Conservation (phyloP, 805 yeast species). For the Pichia paraexigua region DNA sequence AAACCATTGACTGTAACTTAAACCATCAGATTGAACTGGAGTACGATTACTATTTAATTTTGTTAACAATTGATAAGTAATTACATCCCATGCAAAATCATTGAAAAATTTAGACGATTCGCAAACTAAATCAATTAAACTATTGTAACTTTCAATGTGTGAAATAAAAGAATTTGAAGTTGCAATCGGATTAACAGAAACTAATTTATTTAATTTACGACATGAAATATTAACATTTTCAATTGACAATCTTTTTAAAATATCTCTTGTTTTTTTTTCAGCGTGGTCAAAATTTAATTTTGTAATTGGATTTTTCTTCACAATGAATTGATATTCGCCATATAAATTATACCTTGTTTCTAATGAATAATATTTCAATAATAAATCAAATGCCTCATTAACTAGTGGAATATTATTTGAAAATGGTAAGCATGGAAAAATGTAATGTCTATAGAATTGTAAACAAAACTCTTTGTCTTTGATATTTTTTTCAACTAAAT, state of each 20-base stretch:
- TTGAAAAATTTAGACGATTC: constrained; percentile 72
- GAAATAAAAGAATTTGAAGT: constrained; percentile 62
- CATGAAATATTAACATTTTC: constrained; percentile 70
- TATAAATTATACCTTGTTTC: constrained; percentile 69
- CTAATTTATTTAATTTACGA: constrained; percentile 61
- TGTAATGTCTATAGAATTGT: constrained; percentile 51
- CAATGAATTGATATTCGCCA: constrained; percentile 61
- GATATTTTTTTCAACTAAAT: not conserved
- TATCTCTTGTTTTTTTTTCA: constrained; percentile 70
- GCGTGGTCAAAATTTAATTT: constrained; percentile 57
- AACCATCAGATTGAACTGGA: constrained; percentile 67
- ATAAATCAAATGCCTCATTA: constrained; percentile 48
- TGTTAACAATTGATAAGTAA: constrained; percentile 64
- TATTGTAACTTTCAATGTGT: constrained; percentile 89
- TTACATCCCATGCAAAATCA: constrained; percentile 75
- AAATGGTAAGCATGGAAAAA: constrained; percentile 55
- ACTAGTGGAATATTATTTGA: constrained; percentile 52
- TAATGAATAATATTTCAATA: constrained; percentile 42
- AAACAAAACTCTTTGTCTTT: constrained; percentile 38
- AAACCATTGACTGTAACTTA: constrained; percentile 77
- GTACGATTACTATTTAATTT: constrained; percentile 64
- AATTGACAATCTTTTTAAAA: constrained; percentile 72
- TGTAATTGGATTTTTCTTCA: constrained; percentile 46
- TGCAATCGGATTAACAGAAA: constrained; percentile 73
- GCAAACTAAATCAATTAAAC: constrained; percentile 69